phyloP scores from a whole-genome alignment of 768 basidiomycete genomes.

The Pleurotus citrinopileatus region DNA sequence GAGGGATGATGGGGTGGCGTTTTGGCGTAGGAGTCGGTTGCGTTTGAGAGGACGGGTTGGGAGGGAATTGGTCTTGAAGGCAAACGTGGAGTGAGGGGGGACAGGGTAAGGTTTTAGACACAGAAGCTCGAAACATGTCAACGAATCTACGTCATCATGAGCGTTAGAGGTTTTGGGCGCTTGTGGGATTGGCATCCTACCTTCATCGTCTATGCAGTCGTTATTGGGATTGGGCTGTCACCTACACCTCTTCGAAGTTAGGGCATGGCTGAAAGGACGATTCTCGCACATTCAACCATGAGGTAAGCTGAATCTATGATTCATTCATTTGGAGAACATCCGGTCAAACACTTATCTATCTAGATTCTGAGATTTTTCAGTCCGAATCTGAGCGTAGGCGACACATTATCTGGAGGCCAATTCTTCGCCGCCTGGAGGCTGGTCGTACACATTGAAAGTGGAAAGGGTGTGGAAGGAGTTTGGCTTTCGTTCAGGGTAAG shows the following conservation, averaged over 20 bases:
- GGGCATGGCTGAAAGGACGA: constrained; percentile 75
- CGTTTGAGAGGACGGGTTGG: too few species aligned
- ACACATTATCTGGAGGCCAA: constrained; percentile 62
- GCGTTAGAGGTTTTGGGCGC: too few species aligned
- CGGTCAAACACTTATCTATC: not conserved
- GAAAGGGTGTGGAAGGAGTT: constrained; percentile 60
- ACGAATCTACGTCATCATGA: too few species aligned
- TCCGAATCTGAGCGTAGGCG: constrained; percentile 48
- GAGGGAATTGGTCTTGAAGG: too few species aligned
- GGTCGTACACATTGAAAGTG: constrained; percentile 57
- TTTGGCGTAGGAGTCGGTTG: too few species aligned
- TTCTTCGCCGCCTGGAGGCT: constrained; percentile 76
- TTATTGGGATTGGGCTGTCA: too few species aligned
- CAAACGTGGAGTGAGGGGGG: too few species aligned
- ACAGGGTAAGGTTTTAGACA: too few species aligned
- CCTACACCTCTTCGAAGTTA: constrained; percentile 65
- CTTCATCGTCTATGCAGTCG: too few species aligned
- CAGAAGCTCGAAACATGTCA: too few species aligned
- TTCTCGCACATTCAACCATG: constrained; percentile 56
- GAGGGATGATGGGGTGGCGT: too few species aligned
- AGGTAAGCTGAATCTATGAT: constrained; percentile 38
- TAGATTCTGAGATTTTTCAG: constrained; percentile 69
- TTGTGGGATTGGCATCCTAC: too few species aligned
- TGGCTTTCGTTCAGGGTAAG: constrained; percentile 78
- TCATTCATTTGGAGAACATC: not conserved